Evolutionary conservation across 2,329 filamentous ascomycete species (phyloP).

Genomic region (Cephalotrichum gorgonifer): DNA sequence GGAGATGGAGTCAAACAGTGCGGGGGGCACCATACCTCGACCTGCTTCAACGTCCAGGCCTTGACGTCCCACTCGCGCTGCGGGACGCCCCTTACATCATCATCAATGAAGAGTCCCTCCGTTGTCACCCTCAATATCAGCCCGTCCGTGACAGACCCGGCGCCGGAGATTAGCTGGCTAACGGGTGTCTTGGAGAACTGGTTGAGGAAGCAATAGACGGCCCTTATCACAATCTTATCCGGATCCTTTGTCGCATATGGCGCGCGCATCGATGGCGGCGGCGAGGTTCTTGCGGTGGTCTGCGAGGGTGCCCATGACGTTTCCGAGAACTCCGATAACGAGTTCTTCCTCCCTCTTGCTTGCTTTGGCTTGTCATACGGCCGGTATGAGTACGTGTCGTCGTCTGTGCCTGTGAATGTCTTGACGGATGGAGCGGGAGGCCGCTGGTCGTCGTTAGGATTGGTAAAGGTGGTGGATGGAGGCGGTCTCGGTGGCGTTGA

Average conservation of each 20-base stretch:
- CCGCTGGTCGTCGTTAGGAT: slow-evolving; percentile 13
- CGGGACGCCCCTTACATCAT: slow-evolving; percentile 82
- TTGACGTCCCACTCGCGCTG: slow-evolving; percentile 98
- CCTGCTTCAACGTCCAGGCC: slow-evolving; percentile 88
- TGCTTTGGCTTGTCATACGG: slow-evolving; percentile 63
- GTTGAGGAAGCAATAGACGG: slow-evolving; percentile 87
- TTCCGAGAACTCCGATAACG: slow-evolving; percentile 54
- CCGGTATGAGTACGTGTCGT: slow-evolving; percentile 58
- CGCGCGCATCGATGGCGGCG: slow-evolving; percentile 66
- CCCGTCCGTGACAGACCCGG: slow-evolving; percentile 80
- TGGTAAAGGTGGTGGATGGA: slow-evolving; percentile 15
- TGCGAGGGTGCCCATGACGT: slow-evolving; percentile 79
- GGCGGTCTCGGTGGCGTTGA: slow-evolving; percentile 14
- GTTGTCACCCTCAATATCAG: slow-evolving; percentile 86
- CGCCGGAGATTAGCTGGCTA: slow-evolving; percentile 79
- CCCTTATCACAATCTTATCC: slow-evolving; percentile 91
- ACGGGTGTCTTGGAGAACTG: slow-evolving; percentile 78
- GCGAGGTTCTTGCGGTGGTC: slow-evolving; percentile 73
- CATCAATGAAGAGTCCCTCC: slow-evolving; percentile 93
- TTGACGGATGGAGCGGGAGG: slow-evolving; percentile 40
- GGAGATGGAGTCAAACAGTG: slow-evolving; percentile 42
- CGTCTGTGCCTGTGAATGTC: slow-evolving; percentile 50
- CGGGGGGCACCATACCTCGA: slow-evolving; percentile 77
- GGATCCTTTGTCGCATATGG: slow-evolving; percentile 84
- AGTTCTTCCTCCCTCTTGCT: slow-evolving; percentile 47